Percentiles rank a stretch among this genome's conserved stretches.
Conservation (phyloP, 169 alveolate species). For the Cryptosporidium baileyi region DNA sequence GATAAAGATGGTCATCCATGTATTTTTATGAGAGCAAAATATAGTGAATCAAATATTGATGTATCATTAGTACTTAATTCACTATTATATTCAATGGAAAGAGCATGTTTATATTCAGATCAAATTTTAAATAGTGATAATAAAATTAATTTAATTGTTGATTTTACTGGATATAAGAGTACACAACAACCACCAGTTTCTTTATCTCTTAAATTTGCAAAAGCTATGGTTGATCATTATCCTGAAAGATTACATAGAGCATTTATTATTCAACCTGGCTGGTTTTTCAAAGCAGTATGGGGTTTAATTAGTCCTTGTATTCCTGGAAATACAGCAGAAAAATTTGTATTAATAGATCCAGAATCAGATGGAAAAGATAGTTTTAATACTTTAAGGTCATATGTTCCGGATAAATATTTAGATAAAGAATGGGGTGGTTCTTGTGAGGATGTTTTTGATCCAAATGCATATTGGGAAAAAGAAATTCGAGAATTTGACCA, state of each 20-base stretch:
- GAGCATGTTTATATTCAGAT: constrained; percentile 56
- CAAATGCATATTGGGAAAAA: constrained; percentile 51
- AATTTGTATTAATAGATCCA: constrained; percentile 57
- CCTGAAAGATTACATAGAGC: constrained; percentile 66
- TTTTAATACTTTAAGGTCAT: constrained; percentile 3
- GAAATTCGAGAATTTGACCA: constrained; percentile 31
- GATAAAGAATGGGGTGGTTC: constrained; percentile 68
- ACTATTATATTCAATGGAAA: constrained; percentile 63
- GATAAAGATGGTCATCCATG: constrained; percentile 66
- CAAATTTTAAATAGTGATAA: constrained; percentile 11
- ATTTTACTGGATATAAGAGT: constrained; percentile 60
- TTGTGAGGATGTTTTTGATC: constrained; percentile 53
- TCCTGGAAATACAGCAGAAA: constrained; percentile 67
- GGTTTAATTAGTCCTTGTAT: constrained; percentile 67
- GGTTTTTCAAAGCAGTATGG: constrained; percentile 69
- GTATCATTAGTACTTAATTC: constrained; percentile 45
- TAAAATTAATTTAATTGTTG: constrained; percentile 56
- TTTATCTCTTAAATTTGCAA: constrained; percentile 61
- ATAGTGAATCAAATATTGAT: constrained; percentile 54
- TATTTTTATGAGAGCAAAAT: constrained; percentile 60
- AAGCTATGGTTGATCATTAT: constrained; percentile 69
- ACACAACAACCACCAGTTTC: constrained; percentile 70
- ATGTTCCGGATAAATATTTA: constrained; percentile 1
- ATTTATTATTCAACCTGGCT: constrained; percentile 48
- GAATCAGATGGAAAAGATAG: constrained; percentile 52